Evolutionary conservation across 495 filamentous ascomycete species (phyloP).

Genomic region (Penicillium samsonianum): DNA sequence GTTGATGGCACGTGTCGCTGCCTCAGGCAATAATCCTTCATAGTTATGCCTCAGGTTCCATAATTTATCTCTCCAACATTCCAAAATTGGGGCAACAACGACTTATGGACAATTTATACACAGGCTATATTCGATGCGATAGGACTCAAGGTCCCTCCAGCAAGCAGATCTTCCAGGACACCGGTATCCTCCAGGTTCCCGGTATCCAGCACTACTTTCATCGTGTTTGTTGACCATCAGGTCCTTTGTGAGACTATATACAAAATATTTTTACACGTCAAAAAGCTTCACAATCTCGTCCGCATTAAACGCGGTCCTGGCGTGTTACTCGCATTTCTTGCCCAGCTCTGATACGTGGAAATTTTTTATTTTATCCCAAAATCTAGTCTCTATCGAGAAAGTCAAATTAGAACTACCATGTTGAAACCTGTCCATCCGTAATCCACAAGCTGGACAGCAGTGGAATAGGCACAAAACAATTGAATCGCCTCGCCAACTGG

Average conservation of each 20-base stretch:
- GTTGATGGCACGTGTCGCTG: conserved; percentile 9
- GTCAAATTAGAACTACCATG: neutral
- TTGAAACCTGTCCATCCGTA: neutral
- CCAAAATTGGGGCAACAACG: neutral
- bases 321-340: neutral
- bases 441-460: conserved; percentile 21
- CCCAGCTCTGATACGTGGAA: neutral
- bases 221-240: neutral
- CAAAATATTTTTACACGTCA: neutral
- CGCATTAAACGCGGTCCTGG: neutral
- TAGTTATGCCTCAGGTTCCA: neutral
- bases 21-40: conserved; percentile 2
- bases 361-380: neutral
- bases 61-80: neutral
- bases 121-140: no score
- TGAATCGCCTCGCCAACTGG: conserved; percentile 27
- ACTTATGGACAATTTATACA: neutral
- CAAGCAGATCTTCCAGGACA: neutral
- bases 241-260: neutral
- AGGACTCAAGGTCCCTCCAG: no score
- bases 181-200: neutral
- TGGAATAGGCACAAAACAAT: conserved; percentile 5
- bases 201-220: neutral
- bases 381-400: neutral
- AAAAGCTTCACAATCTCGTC: neutral